Evolutionary conservation across 2,329 filamentous ascomycete genomes (phyloP).

Genomic region (Aspergillus proliferans): DNA sequence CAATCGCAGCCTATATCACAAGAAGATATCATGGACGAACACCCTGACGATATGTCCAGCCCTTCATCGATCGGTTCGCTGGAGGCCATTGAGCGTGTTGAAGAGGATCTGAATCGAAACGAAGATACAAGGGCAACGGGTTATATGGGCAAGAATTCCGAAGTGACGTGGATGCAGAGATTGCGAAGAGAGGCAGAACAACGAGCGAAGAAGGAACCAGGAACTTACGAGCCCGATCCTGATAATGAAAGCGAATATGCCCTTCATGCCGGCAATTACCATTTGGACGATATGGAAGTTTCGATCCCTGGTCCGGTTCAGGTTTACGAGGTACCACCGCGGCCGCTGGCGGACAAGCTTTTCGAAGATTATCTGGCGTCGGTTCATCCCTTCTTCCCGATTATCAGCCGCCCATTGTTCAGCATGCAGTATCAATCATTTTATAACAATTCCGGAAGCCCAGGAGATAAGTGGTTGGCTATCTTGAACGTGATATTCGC

Average conservation of each 20-base stretch:
- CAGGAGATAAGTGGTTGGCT: conserved; percentile 38
- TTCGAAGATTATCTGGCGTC: conserved; percentile 39
- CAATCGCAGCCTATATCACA: conserved; percentile 25
- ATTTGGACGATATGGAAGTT: conserved; percentile 41
- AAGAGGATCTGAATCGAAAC: conserved; percentile 38
- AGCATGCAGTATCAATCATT: conserved; percentile 35
- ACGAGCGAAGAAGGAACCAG: conserved; percentile 22
- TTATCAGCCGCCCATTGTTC: conserved; percentile 39
- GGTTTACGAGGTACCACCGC: conserved; percentile 36
- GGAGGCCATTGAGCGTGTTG: conserved; percentile 40
- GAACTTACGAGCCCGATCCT: conserved; percentile 20
- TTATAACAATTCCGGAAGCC: conserved; percentile 27
- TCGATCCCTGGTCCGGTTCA: conserved; percentile 36
- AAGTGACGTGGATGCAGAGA: conserved; percentile 42
- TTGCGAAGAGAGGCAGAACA: conserved; percentile 34
- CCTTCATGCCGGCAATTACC: conserved; percentile 33
- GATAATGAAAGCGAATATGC: conserved; percentile 27
- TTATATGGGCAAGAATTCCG: conserved; percentile 43
- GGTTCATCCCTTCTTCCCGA: conserved; percentile 40
- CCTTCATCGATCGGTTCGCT: conserved; percentile 37
- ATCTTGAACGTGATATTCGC: conserved; percentile 44
- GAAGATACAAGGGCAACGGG: conserved; percentile 33
- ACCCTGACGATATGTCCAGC: conserved; percentile 17
- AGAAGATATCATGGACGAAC: conserved; percentile 20
- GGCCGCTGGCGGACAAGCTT: conserved; percentile 34